A percentile compares a stretch with the other conserved stretches of the same genome.
Evolutionary conservation across 2,329 filamentous ascomycete species (phyloP).

Genomic region (Colletotrichum gloeosporioides): DNA sequence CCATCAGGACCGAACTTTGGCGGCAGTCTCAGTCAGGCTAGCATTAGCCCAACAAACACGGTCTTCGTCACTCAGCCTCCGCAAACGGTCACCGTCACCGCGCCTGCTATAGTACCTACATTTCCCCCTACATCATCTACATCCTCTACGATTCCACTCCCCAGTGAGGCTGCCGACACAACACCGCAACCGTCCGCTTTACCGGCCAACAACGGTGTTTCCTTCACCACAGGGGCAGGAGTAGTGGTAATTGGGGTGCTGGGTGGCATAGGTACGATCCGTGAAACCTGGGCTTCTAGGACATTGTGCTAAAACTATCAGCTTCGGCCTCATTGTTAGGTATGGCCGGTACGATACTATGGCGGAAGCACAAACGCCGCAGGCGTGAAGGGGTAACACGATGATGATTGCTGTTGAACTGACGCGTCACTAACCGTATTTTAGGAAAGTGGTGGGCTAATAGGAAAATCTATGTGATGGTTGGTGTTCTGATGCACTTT

Average conservation of each 20-base stretch:
- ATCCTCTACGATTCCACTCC: not conserved
- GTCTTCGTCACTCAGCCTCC: not conserved
- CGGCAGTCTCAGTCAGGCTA: not conserved
- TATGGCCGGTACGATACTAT: not conserved
- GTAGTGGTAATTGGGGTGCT: not conserved
- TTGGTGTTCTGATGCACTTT: accelerated
- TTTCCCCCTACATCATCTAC: not conserved
- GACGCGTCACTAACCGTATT: not conserved
- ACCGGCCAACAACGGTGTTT: not conserved
- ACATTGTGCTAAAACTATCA: not conserved
- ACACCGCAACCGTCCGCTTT: not conserved
- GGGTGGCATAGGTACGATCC: not conserved
- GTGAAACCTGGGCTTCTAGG: not conserved
- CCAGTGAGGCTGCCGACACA: not conserved
- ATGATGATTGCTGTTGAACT: not conserved
- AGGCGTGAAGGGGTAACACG: not conserved
- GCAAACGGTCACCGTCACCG: not conserved
- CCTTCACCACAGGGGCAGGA: not conserved
- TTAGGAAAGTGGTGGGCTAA: not conserved
- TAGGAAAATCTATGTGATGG: not conserved
- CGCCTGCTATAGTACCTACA: not conserved
- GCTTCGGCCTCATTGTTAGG: not conserved
- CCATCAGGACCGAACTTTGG: not conserved
- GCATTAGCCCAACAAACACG: not conserved
- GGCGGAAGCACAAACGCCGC: not conserved